phyloP scores from a whole-genome alignment of 305 asterid species.

The Rubia balearica region DNA sequence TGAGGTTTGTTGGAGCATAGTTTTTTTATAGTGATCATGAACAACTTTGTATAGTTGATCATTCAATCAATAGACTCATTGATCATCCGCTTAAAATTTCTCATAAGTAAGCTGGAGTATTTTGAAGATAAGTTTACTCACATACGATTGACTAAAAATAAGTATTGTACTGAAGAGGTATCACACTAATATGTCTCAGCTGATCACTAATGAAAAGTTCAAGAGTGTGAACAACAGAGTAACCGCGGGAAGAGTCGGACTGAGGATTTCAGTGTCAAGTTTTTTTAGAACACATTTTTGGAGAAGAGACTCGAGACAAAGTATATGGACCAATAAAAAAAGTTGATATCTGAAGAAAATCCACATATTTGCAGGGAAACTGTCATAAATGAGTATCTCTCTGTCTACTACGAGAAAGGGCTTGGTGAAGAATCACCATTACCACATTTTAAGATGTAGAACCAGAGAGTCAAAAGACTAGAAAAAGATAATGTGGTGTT shows the following conservation, averaged over 20 bases:
- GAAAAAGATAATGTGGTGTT: too few relatives aligned
- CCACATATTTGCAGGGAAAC: conserved; percentile 36
- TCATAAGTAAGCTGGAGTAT: too few relatives aligned
- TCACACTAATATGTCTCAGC: conserved; percentile 34
- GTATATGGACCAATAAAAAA: conserved; percentile 35
- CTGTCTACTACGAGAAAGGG: conserved; percentile 24
- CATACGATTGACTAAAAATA: too few relatives aligned
- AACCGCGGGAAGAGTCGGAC: conserved; percentile 29
- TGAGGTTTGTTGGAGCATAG: too few relatives aligned
- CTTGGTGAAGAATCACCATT: conserved; percentile 27
- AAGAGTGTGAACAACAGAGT: conserved; percentile 45
- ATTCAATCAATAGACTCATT: too few relatives aligned
- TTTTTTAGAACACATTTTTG: conserved; percentile 34
- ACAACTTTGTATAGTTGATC: too few relatives aligned
- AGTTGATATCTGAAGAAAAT: conserved; percentile 33
- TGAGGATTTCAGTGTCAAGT: conserved; percentile 47
- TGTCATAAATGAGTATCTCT: conserved; percentile 22
- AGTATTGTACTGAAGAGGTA: too few relatives aligned
- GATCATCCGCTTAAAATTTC: too few relatives aligned
- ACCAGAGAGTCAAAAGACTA: background rate
- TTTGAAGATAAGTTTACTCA: too few relatives aligned
- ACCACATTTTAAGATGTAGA: conserved; percentile 28
- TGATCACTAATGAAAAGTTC: conserved; percentile 41
- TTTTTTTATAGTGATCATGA: too few relatives aligned
- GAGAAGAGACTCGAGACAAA: conserved; percentile 20